phyloP scores from a whole-genome alignment of 1,139 yeast genomes.

The Pichia kudriavzevii region DNA sequence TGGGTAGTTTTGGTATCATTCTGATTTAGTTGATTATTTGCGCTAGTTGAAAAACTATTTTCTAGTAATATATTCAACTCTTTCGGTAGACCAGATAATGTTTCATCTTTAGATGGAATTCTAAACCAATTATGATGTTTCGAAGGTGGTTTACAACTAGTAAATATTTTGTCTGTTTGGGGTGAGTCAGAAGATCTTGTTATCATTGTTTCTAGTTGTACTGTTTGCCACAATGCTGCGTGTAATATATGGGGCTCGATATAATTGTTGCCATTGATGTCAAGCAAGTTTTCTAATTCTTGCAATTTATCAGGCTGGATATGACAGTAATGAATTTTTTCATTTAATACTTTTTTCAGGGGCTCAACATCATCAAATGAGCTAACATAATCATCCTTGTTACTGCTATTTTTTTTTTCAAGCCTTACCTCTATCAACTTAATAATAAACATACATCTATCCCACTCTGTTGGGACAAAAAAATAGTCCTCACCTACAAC shows the following conservation, averaged over 20 bases:
- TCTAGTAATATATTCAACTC: constrained; percentile 18
- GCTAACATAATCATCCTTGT: constrained; percentile 7
- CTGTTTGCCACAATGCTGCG: constrained; percentile 42
- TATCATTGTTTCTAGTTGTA: constrained; percentile 33
- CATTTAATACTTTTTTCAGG: constrained; percentile 30
- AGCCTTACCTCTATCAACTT: constrained; percentile 31
- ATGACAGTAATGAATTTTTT: constrained; percentile 39
- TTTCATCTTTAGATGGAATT: constrained; percentile 35
- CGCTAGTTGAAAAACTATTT: constrained; percentile 9
- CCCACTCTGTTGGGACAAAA: constrained; percentile 47
- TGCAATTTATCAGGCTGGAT: constrained; percentile 39
- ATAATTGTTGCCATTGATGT: constrained; percentile 30
- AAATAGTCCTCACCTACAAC: constrained; percentile 42
- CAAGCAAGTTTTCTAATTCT: constrained; percentile 33
- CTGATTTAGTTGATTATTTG: constrained; percentile 2
- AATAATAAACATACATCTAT: constrained; percentile 39
- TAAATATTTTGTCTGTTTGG: constrained; percentile 23
- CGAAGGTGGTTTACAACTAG: constrained; percentile 22
- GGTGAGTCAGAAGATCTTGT: constrained; percentile 21
- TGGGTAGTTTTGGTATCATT: constrained; percentile 23
- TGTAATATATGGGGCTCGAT: constrained; percentile 33
- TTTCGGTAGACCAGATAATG: constrained; percentile 31
- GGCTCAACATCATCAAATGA: constrained; percentile 17
- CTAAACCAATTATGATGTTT: constrained; percentile 27
- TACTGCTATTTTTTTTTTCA: constrained; percentile 12